A percentile compares a stretch with the other conserved stretches of the same genome.
These are phyloP conservation scores for Coniochaeta pulveracea DNA, from an alignment of 2,329 filamentous ascomycete species.

Conservation along the genomic window DNA sequence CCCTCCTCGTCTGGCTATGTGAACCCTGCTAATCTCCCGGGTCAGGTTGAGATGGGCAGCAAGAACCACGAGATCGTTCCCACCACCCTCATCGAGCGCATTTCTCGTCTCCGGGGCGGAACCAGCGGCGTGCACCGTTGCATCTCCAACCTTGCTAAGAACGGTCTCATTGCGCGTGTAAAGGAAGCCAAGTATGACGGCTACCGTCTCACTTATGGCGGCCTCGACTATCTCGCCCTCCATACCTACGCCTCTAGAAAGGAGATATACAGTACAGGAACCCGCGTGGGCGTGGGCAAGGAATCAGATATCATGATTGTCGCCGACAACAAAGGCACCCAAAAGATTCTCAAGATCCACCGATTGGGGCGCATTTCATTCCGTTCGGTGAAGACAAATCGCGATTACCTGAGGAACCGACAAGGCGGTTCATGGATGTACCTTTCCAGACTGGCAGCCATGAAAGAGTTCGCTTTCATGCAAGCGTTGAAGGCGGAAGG, in stretches of 20 bases:
- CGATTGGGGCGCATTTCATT: constrained; percentile 92
- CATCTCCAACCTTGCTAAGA: constrained; percentile 87
- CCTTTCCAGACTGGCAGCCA: constrained; percentile 80
- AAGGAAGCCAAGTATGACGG: constrained; percentile 97
- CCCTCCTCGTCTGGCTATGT: constrained; percentile 3
- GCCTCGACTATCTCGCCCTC: constrained; percentile 92
- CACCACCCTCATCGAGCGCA: constrained; percentile 74
- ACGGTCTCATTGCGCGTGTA: constrained; percentile 78
- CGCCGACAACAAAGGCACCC: constrained; percentile 64
- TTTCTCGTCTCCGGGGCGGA: constrained; percentile 70
- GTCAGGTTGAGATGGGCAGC: constrained; percentile 81
- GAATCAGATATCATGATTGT: constrained; percentile 96
- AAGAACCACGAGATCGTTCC: constrained; percentile 97
- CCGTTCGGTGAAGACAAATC: constrained; percentile 88
- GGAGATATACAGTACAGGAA: constrained; percentile 82
- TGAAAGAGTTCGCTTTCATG: constrained; percentile 96
- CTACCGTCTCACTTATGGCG: constrained; percentile 92
- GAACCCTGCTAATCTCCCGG: constrained; percentile 19
- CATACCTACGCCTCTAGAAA: constrained; percentile 76
- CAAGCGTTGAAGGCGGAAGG: constrained; percentile 70
- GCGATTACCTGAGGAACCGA: constrained; percentile 79
- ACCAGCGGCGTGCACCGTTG: constrained; percentile 70
- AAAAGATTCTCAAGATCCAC: constrained; percentile 90
- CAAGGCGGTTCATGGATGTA: constrained; percentile 92
- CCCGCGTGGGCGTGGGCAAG: constrained; percentile 91